Evolutionary conservation across 345 rosid genomes (phyloP).

Genomic region (Conringia planisiliqua): DNA sequence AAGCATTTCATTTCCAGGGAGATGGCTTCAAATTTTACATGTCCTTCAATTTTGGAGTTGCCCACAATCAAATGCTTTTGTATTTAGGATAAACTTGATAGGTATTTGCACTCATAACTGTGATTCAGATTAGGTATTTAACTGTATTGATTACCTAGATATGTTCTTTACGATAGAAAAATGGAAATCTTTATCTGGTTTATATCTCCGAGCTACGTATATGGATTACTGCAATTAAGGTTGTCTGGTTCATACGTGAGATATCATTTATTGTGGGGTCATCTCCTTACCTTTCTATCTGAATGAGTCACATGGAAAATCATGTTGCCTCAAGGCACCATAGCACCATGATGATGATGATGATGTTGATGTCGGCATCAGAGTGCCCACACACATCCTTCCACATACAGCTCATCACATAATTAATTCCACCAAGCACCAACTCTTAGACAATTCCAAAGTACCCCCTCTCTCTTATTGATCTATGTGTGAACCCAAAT

Average conservation of each 20-base stretch:
- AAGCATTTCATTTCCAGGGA: not conserved
- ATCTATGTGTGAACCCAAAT: constrained; percentile 32
- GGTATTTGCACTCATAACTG: not conserved
- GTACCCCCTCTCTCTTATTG: constrained; percentile 3
- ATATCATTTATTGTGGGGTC: constrained; percentile 23
- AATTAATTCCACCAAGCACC: constrained; percentile 29
- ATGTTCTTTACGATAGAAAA: not conserved
- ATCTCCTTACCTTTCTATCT: constrained; percentile 4
- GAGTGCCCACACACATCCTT: constrained; percentile 19
- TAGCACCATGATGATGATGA: constrained; percentile 16
- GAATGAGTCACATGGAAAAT: constrained; percentile 32
- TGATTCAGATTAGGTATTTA: not conserved
- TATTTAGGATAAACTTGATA: not conserved
- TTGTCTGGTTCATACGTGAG: not conserved
- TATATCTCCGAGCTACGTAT: not conserved
- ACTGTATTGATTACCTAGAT: not conserved
- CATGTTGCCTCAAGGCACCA: constrained; percentile 16
- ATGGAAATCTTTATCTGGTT: not conserved
- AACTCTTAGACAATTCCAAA: constrained; percentile 12
- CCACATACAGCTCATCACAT: constrained; percentile 30
- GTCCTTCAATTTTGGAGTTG: not conserved
- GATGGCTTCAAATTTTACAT: not conserved
- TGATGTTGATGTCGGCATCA: constrained; percentile 16
- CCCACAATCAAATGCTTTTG: not conserved
- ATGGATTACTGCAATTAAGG: not conserved